Conservation (phyloP, 2,329 filamentous ascomycete species). For the Domatiomyces globalis region DNA sequence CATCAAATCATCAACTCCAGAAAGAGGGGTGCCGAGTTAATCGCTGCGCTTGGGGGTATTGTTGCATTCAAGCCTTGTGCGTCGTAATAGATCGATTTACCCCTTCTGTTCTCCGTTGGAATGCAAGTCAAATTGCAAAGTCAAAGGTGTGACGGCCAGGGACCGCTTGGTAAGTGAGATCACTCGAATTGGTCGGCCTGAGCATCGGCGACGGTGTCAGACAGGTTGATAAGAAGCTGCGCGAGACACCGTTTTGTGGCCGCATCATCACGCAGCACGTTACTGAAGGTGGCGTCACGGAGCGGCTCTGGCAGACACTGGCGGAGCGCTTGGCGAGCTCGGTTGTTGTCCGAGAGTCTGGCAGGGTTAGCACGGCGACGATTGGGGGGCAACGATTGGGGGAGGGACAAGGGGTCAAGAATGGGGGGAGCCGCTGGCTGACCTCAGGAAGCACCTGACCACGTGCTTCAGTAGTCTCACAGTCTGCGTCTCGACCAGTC, state of each 20-base stretch:
- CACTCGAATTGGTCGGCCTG: conserved; percentile 18
- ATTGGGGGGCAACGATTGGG: conserved; percentile 1
- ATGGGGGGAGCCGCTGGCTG: conserved; percentile 23
- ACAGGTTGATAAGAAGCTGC: conserved; percentile 93
- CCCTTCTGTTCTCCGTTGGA: not conserved
- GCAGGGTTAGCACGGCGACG: not conserved
- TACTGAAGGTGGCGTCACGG: conserved; percentile 93
- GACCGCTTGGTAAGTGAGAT: not conserved
- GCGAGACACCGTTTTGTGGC: conserved; percentile 94
- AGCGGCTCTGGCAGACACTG: conserved; percentile 97
- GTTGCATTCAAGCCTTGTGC: not conserved
- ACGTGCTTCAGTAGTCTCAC: conserved; percentile 93
- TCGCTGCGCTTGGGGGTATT: not conserved
- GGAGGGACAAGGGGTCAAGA: not conserved
- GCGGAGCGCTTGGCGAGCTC: conserved; percentile 81
- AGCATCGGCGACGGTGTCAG: conserved; percentile 60
- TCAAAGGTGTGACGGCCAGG: not conserved
- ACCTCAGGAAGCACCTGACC: conserved; percentile 91
- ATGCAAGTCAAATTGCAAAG: not conserved
- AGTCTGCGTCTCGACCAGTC: conserved; percentile 94
- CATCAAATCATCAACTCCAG: not conserved
- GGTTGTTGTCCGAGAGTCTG: conserved; percentile 88
- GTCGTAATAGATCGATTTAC: not conserved
- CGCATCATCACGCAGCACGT: conserved; percentile 88
- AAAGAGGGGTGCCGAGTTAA: not conserved